Evolutionary conservation across 345 rosid species (phyloP).

Genomic region (Syzygium oleosum): DNA sequence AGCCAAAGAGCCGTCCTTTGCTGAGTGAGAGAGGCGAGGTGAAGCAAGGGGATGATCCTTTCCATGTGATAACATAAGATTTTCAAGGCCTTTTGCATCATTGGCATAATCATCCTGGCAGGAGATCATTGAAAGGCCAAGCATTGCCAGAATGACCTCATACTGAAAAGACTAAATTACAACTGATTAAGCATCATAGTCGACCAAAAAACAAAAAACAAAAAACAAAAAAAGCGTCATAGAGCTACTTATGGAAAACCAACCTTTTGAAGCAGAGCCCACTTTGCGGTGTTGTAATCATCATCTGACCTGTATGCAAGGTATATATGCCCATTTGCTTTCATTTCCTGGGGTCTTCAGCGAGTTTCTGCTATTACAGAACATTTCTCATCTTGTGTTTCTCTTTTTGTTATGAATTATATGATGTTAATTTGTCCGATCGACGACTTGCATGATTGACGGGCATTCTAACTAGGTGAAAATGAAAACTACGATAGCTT

Average conservation of each 20-base stretch:
- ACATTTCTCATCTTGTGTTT: not conserved
- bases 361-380: not conserved
- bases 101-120: not conserved
- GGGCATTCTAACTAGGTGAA: too few relatives aligned
- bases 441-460: too few relatives aligned
- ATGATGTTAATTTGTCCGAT: too few relatives aligned
- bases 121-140: not conserved
- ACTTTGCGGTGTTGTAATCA: not conserved
- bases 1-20: constrained; percentile 38
- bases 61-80: not conserved
- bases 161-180: not conserved
- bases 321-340: not conserved
- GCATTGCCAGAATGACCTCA: not conserved
- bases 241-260: not conserved
- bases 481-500: too few relatives aligned
- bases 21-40: constrained; percentile 15
- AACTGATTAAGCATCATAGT: not conserved
- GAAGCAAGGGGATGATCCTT: not conserved
- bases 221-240: not conserved
- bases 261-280: not conserved
- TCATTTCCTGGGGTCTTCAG: not conserved
- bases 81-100: not conserved
- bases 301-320: not conserved
- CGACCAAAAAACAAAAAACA: too few relatives aligned
- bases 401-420: too few relatives aligned